phyloP scores from a whole-genome alignment of 2,329 filamentous ascomycete species.

The Aspergillus puulaauensis region DNA sequence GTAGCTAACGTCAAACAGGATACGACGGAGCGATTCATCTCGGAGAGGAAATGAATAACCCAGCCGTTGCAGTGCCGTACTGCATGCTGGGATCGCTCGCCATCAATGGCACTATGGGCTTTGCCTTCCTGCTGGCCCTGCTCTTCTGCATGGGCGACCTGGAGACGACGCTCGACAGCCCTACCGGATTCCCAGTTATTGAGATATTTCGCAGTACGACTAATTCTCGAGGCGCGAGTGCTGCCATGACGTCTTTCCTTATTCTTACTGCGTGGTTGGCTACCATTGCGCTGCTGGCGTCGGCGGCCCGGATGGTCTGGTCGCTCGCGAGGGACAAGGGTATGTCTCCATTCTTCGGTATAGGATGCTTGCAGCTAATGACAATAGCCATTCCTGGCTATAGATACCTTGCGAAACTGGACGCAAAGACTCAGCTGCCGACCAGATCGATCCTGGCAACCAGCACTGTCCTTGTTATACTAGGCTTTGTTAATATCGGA shows the following conservation, averaged over 20 bases:
- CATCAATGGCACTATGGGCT: constrained; percentile 27
- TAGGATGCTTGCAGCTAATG: no score
- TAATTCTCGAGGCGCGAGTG: neutral
- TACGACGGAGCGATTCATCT: constrained; percentile 15
- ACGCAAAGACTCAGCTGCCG: neutral
- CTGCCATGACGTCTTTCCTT: neutral
- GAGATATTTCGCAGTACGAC: constrained; percentile 37
- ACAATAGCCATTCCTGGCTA: neutral
- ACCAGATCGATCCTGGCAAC: constrained; percentile 9
- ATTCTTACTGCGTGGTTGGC: constrained; percentile 2
- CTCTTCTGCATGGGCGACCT: constrained; percentile 24
- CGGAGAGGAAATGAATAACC: constrained; percentile 8
- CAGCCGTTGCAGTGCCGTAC: neutral
- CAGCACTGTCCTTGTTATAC: constrained; percentile 17
- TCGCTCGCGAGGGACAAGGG: constrained; percentile 3
- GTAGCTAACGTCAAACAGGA: neutral
- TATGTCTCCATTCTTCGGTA: neutral
- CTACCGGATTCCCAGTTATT: constrained; percentile 45
- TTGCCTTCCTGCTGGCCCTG: constrained; percentile 19
- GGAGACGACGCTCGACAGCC: constrained; percentile 28
- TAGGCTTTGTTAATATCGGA: constrained; percentile 23
- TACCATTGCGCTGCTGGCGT: constrained; percentile 3
- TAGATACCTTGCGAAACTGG: neutral
- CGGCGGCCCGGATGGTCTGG: neutral
- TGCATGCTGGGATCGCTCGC: constrained; percentile 24